Percentiles rank a stretch among this genome's conserved stretches.
These are phyloP conservation scores for Pterulicium gracile DNA, from an alignment of 1,284 basidiomycete species.

Conservation along the genomic window DNA sequence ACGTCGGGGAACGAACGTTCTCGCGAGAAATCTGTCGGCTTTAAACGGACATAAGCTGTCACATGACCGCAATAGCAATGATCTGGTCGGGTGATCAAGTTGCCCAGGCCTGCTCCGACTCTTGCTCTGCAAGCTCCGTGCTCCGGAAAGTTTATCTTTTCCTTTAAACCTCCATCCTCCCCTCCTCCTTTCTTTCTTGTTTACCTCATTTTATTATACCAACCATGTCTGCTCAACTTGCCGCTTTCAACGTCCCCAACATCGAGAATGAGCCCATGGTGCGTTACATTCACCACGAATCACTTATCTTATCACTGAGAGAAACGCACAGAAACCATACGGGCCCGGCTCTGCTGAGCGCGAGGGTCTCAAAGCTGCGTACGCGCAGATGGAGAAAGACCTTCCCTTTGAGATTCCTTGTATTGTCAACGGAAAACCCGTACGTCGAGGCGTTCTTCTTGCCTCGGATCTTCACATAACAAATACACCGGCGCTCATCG, in stretches of 20 bases:
- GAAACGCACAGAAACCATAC: slow-evolving; percentile 49
- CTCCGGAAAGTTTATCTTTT: too few relatives aligned
- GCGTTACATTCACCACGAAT: slow-evolving; percentile 18
- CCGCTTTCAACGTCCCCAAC: slow-evolving; percentile 71
- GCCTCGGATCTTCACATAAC: neutral
- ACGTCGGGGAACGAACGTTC: too few relatives aligned
- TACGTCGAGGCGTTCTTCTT: slow-evolving; percentile 28
- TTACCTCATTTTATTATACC: neutral
- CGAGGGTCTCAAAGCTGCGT: slow-evolving; percentile 60
- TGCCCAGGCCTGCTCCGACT: too few relatives aligned
- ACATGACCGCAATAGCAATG: too few relatives aligned
- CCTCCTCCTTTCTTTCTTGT: neutral
- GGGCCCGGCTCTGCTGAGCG: slow-evolving; percentile 76
- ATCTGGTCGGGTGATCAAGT: too few relatives aligned
- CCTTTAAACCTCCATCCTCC: neutral
- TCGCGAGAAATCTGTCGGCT: too few relatives aligned
- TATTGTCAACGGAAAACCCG: slow-evolving; percentile 85
- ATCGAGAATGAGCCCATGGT: slow-evolving; percentile 93
- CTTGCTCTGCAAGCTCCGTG: too few relatives aligned
- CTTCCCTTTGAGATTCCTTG: slow-evolving; percentile 89
- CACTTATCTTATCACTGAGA: slow-evolving; percentile 3
- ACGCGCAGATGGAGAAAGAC: slow-evolving; percentile 73
- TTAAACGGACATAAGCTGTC: too few relatives aligned
- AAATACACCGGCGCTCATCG: slow-evolving; percentile 1
- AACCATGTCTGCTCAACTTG: slow-evolving; percentile 51